Evolutionary conservation across 257 asterid genomes (phyloP).

Genomic region (Apocynum venetum): DNA sequence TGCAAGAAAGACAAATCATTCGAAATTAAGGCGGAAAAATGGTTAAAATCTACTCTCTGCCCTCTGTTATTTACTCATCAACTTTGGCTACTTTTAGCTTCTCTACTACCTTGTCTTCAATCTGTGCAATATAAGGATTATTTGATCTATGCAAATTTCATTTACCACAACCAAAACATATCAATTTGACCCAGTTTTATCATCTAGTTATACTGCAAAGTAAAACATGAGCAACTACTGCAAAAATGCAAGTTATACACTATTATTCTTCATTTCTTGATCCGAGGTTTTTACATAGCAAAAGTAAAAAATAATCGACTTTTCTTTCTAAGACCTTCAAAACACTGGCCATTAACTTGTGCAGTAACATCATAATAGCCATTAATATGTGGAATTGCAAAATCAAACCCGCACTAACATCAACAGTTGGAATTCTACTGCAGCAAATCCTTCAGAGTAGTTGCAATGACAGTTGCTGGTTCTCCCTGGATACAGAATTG

Average conservation of each 20-base stretch:
- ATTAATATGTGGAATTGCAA: background rate
- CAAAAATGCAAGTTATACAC: background rate
- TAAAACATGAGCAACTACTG: background rate
- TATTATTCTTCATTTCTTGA: background rate
- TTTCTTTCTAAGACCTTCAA: conserved; percentile 2
- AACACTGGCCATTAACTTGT: background rate
- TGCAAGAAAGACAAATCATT: no score
- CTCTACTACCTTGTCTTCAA: background rate
- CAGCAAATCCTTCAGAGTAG: conserved; percentile 52
- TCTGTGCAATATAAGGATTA: background rate
- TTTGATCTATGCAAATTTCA: background rate
- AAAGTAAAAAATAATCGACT: background rate
- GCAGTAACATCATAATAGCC: background rate
- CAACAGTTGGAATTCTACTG: conserved; percentile 1
- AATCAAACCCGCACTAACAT: background rate
- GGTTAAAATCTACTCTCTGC: no score
- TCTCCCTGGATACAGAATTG: conserved; percentile 26
- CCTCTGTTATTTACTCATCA: no score
- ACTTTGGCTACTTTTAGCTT: no score
- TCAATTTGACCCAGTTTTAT: background rate
- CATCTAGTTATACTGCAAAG: background rate
- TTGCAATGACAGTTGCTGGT: conserved; percentile 27
- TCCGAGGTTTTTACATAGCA: background rate
- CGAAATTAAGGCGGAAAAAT: no score
- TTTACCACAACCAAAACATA: background rate